Base-by-base conservation (phyloP, 208 protist species). In the Leishmania major region DNA sequence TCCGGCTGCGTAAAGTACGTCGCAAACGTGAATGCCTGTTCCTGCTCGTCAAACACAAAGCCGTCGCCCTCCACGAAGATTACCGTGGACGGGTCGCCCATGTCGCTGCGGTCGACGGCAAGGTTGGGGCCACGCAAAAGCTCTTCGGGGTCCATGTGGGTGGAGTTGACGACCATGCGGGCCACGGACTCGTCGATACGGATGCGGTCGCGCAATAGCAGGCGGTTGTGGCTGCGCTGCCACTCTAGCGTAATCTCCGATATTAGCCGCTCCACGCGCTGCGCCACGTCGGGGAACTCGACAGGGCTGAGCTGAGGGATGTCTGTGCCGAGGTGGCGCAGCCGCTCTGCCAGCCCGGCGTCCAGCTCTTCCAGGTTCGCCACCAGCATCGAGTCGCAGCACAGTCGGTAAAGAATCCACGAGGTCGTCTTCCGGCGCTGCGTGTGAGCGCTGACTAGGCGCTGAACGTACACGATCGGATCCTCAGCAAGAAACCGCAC, bases 1-100 rank as follows among this genome's bases (percentile, higher is more conserved):
- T 99, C 93, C 4, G 92, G 94, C 87, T 99, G 96, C 2, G 96
- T 99, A 83, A 96, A 99, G 87, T 99, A 99, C 6, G 97, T 98
- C 8, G 93, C 93, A 75, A 99, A 99, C 72, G 89, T 97, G 79
- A 99, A 99, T 74, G 92, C 80, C 31, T 88, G 83, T 75, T 97
- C 93, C 28, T 89, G 87, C 70, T 93, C 93, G 55, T 78, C 89
- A 88, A 97, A 98, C 64, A 94, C 78, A 83, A 95, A 96, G 75
- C 86, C 81, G 67, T 78, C 83, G 40, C 83, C 73, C 35, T 88
- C 91, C 13, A 93, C 82, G 17, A 86, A 85, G 77, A 97, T 95
- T 49, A 96, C 92, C 19, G 91, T 91, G 49, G 78, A 77, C 11
- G 90, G 86, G 76, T 95, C 81, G 13, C 91, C 90, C 13, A 85